These are phyloP conservation scores for Phaeosphaeriaceae sp. DNA, from an alignment of 2,329 filamentous ascomycete genomes.

Conservation along the genomic window DNA sequence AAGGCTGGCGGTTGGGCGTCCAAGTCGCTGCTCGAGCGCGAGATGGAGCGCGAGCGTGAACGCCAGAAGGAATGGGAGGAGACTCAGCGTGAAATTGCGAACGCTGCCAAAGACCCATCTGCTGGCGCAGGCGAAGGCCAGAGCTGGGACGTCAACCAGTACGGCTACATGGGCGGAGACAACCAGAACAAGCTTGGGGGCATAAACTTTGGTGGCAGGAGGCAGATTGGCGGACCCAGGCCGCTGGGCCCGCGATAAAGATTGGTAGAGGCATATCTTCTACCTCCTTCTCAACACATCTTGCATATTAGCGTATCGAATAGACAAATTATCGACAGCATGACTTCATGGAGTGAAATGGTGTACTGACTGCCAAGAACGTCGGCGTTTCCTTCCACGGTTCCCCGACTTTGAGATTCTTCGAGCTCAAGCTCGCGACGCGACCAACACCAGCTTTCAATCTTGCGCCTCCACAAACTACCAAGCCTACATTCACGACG, in stretches of 20 bases:
- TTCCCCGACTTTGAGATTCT: slow-evolving; percentile 27
- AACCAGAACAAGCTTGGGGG: slow-evolving; percentile 71
- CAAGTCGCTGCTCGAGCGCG: slow-evolving; percentile 76
- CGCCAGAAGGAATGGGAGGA: slow-evolving; percentile 83
- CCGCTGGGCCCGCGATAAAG: slow-evolving; percentile 56
- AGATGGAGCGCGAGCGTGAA: slow-evolving; percentile 81
- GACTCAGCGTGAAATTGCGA: slow-evolving; percentile 69
- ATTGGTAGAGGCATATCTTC: not conserved
- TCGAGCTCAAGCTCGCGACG: slow-evolving; percentile 28
- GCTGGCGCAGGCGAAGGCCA: slow-evolving; percentile 73
- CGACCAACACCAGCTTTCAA: slow-evolving; percentile 8
- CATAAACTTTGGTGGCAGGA: slow-evolving; percentile 68
- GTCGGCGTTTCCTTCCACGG: slow-evolving; percentile 22
- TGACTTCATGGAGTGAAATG: not conserved
- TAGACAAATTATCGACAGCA: not conserved
- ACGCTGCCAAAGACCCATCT: slow-evolving; percentile 60
- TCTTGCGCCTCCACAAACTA: not conserved
- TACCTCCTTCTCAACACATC: not conserved
- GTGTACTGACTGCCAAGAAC: slow-evolving; percentile 10
- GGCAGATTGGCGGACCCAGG: slow-evolving; percentile 81
- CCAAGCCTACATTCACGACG: not conserved
- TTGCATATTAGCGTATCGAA: slow-evolving; percentile 3
- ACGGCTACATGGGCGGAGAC: slow-evolving; percentile 78
- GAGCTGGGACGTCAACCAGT: slow-evolving; percentile 78
- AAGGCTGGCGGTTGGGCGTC: slow-evolving; percentile 69